These are phyloP conservation scores for Thoreauomyces humboldtii DNA, from an alignment of 192 early-diverging fungal genomes.

Conservation along the genomic window DNA sequence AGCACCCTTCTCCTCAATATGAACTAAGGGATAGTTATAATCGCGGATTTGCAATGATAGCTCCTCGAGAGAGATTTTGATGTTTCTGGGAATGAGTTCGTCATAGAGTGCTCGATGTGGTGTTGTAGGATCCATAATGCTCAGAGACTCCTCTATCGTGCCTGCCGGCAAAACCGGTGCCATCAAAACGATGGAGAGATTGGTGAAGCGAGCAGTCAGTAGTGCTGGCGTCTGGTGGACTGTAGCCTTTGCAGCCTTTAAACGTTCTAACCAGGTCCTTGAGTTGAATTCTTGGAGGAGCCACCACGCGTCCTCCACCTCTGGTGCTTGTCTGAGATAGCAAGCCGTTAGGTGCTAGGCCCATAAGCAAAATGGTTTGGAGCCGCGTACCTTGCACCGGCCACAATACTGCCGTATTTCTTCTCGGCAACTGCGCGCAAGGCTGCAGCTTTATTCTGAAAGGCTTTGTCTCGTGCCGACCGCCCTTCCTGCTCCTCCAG, in stretches of 20 bases:
- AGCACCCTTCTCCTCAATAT: conserved; percentile 20
- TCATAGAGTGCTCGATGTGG: conserved; percentile 42
- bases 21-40: conserved; percentile 37
- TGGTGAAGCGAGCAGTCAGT: conserved; percentile 20
- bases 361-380: conserved; percentile 18
- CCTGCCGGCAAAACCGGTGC: conserved; percentile 27
- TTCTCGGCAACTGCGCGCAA: conserved; percentile 18
- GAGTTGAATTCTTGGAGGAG: conserved; percentile 51
- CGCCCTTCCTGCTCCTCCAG: conserved; percentile 44
- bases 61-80: conserved; percentile 26
- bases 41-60: conserved; percentile 39
- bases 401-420: not conserved
- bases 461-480: conserved; percentile 43
- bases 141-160: conserved; percentile 44
- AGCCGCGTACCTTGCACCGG: not conserved
- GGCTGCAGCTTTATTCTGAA: conserved; percentile 43
- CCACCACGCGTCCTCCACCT: conserved; percentile 48
- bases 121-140: conserved; percentile 46
- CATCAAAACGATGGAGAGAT: conserved; percentile 16
- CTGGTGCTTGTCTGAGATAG: not conserved
- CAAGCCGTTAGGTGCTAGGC: not conserved
- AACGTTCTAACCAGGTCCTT: conserved; percentile 38
- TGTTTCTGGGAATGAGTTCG: conserved; percentile 43
- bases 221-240: conserved; percentile 8
- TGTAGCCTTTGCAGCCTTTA: conserved; percentile 1